Evolutionary conservation across 2,329 filamentous ascomycete genomes (phyloP).

Genomic region (Talaromyces rugulosus): DNA sequence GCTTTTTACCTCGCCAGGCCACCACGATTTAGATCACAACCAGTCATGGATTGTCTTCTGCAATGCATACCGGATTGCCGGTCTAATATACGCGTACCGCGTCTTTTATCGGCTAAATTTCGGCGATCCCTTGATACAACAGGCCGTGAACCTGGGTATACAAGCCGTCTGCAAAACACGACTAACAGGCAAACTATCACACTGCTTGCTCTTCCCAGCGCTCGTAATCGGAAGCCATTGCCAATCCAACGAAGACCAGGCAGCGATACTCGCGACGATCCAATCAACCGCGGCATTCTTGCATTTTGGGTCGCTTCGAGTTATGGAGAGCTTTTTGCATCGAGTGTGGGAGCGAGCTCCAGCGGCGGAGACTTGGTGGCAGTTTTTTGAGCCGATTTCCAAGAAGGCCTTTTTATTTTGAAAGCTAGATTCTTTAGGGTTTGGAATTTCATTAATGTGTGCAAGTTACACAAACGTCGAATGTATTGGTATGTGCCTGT

Average conservation of each 20-base stretch:
- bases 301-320: constrained; percentile 13
- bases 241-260: constrained; percentile 4
- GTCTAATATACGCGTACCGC: constrained; percentile 42
- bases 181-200: constrained; percentile 14
- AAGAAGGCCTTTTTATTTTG: constrained; percentile 14
- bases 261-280: constrained; percentile 8
- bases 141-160: constrained; percentile 16
- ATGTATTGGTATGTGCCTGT: neutral
- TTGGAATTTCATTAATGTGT: neutral
- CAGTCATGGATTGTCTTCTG: constrained; percentile 34
- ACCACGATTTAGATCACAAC: constrained; percentile 22
- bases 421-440: neutral
- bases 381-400: constrained; percentile 13
- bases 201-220: constrained; percentile 15
- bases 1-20: constrained; percentile 1
- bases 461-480: neutral
- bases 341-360: constrained; percentile 3
- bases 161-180: constrained; percentile 13
- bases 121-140: constrained; percentile 38
- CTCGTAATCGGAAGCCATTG: constrained; percentile 16
- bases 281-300: constrained; percentile 11
- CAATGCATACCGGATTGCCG: constrained; percentile 39
- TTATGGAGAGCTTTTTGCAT: constrained; percentile 15
- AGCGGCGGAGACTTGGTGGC: constrained; percentile 12
- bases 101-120: constrained; percentile 39